Base-by-base conservation (phyloP, 305 asterid genomes). In the Fraxinus baroniana region DNA sequence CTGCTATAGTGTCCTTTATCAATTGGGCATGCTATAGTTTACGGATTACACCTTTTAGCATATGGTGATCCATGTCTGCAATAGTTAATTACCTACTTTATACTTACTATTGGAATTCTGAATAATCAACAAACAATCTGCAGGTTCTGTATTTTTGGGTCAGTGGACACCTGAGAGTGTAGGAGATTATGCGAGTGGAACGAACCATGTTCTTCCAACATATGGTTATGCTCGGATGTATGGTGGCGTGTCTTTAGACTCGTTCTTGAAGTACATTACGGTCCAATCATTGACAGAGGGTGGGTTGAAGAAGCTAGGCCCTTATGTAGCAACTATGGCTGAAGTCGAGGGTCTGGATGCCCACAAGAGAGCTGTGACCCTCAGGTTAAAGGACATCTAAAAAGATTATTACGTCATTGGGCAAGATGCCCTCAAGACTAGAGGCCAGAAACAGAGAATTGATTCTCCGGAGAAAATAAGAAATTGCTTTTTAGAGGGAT, bases 141-240 rank as follows among this genome's bases (percentile, higher is more conserved):
- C 90, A 94, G 98, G 98, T 73, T 94, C 97, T 83, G 97, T 95
- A 80, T 93, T 94, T 87, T 80, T 94, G 90, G 97, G 99, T 79
- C 89, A 78, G 80, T 93, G 98, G 97, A 92, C 98, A 15, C 99
- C 99, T 0, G 97, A 95, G 91, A 95, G 99, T 76, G 98, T 94
- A n/a, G 99, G 99, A 83, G 99, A 95, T 82, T 94, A 94, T 78
- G 99, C 99, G 78, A 95, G 99, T 64, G 98, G 99, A 76, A 94
- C 97, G 28, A 95, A 95, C 83, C 98, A 94, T 62, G 99, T 95
- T 78, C 96, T 95, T 87, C 99, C 99, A 52, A 95, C 99, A 13
- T 95, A 95, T 18, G 99, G 99, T 20, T 95, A 94, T 78, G 98
- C 99, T 64, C 87, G 95, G 41, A 95, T 95, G 98, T 95, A 95